Base-by-base conservation (phyloP, 805 yeast genomes). In the Cyberlindnera nakhonratchasimensis region DNA sequence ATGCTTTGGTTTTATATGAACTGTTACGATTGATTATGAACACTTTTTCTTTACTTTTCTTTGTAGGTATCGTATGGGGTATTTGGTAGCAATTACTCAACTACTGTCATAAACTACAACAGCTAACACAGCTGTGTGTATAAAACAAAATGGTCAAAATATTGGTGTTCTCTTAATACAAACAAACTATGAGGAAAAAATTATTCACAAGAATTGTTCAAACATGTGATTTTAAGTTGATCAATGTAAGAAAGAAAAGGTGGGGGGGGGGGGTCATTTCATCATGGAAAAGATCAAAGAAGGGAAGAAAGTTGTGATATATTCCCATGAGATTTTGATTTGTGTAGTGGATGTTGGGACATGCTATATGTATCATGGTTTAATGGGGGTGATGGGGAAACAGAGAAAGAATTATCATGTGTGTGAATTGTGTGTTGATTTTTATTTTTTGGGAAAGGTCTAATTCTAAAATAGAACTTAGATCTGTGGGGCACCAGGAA, bases 401-500 rank as follows among this genome's bases (percentile, higher is more conserved):
- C 25, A 23, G 25, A 23, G 25, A 23, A 23, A 11, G 25, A 11
- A 11, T n/a, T n/a, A n/a, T n/a, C n/a, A 23, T 23, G 25, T 23
- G 25, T 23, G 33, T n/a, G 12, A 8, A 28, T 28, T 30, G 19
- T 30, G 31, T 28, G 31, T 28, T 14, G 6, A 14, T 7, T 29
- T 29, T 14, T 29, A 26, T 10, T n/a, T 26, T 8, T 12, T 26
- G 29, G 10, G 11, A 23, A 23, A 19, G 5, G 34, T 17, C 8
- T 19, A 29, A 30, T 29, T 30, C 25, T 13, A 31, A 18, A 13
- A 7, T 5, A 5, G 19, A 2, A 24, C 16, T 62, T 59, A 71
- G 54, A 71, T 58, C 66, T 71, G 79, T 51, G 86, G 86, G 47
- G 86, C 86, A 58, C 87, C 87, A 58, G 84, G 88, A 52, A 85